A percentile compares a stretch with the other conserved stretches of the same genome.
Conservation (phyloP, 768 basidiomycete genomes). For the Kwoniella sp. region DNA sequence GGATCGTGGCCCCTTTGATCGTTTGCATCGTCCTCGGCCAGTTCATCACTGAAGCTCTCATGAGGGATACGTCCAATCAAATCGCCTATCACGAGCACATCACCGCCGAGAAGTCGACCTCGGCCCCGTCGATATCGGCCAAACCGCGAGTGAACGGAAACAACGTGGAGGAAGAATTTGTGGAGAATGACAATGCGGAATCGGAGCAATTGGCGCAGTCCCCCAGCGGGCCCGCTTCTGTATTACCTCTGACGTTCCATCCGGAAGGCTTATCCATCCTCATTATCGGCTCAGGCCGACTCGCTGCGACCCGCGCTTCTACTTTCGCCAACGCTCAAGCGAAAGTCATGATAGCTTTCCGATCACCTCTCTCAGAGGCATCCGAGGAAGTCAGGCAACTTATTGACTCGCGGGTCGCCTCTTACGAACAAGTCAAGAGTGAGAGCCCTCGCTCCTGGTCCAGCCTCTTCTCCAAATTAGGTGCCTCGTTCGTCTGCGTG, state of each 20-base stretch:
- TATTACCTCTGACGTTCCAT: slow-evolving; percentile 53
- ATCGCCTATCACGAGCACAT: slow-evolving; percentile 38
- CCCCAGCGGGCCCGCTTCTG: slow-evolving; percentile 26
- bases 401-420: slow-evolving; percentile 63
- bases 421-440: slow-evolving; percentile 56
- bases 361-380: slow-evolving; percentile 61
- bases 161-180: neutral
- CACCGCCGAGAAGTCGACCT: neutral
- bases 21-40: slow-evolving; percentile 66
- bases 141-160: neutral
- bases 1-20: slow-evolving; percentile 72
- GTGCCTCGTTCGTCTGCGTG: slow-evolving; percentile 69
- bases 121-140: neutral
- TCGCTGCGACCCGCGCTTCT: slow-evolving; percentile 83
- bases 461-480: slow-evolving; percentile 33
- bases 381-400: slow-evolving; percentile 76
- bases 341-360: slow-evolving; percentile 64
- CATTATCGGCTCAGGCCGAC: slow-evolving; percentile 73
- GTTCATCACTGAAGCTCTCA: slow-evolving; percentile 62
- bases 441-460: slow-evolving; percentile 57
- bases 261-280: slow-evolving; percentile 59
- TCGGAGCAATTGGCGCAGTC: neutral
- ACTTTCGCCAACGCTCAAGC: slow-evolving; percentile 79
- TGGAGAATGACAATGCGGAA: neutral
- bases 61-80: slow-evolving; percentile 36